Percentiles rank a stretch among this genome's conserved stretches.
Evolutionary conservation across 2,329 filamentous ascomycete genomes (phyloP).

Genomic region (Sclerotinia subarctica): DNA sequence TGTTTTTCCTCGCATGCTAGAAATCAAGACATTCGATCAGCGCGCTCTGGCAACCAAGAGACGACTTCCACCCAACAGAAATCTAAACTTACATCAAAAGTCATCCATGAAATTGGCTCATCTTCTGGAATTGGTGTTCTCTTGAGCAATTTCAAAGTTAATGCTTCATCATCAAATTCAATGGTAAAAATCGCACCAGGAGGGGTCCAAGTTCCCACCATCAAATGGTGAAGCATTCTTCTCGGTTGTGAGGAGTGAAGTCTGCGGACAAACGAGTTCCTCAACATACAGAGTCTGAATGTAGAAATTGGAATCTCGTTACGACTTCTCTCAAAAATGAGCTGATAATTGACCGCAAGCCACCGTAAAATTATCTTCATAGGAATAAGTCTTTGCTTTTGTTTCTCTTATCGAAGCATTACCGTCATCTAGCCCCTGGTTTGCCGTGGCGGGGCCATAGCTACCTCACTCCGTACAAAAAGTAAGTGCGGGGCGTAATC

Average conservation of each 20-base stretch:
- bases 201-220: constrained; percentile 89
- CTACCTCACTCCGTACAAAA: background rate
- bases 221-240: constrained; percentile 81
- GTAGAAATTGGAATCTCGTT: constrained; percentile 10
- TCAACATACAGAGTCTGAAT: constrained; percentile 13
- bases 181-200: constrained; percentile 89
- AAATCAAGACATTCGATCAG: constrained; percentile 2
- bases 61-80: constrained; percentile 25
- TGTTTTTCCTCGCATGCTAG: constrained; percentile 75
- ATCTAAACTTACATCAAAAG: constrained; percentile 67
- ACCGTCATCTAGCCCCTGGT: background rate
- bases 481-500: constrained; percentile 13
- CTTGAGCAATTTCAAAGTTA: constrained; percentile 72
- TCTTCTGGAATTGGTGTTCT: constrained; percentile 76
- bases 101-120: constrained; percentile 92
- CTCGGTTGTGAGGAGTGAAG: background rate
- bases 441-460: constrained; percentile 3
- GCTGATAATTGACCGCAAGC: background rate
- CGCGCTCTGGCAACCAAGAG: background rate
- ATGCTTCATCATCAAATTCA: constrained; percentile 77
- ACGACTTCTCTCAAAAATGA: constrained; percentile 7
- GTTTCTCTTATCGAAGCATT: background rate
- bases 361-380: background rate
- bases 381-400: background rate
- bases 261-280: background rate